phyloP scores from a whole-genome alignment of 164 flowering plant species.

The Platanus orientalis region DNA sequence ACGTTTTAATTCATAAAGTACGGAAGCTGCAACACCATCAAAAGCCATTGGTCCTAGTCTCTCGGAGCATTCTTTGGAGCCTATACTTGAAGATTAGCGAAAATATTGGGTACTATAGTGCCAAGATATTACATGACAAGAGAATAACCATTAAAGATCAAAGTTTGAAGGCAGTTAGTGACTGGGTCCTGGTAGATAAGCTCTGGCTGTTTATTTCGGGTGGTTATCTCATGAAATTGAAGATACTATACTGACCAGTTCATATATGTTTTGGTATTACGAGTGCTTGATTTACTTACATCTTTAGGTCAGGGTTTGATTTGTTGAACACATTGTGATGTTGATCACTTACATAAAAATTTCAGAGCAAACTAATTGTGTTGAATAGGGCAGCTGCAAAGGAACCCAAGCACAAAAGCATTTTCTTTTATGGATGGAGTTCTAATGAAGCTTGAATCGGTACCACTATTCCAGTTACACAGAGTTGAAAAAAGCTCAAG shows the following conservation, averaged over 20 bases:
- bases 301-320: not conserved
- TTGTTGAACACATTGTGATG: not conserved
- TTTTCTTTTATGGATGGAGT: too few relatives aligned
- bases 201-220: too few relatives aligned
- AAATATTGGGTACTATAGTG: too few relatives aligned
- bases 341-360: not conserved
- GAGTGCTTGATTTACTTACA: not conserved
- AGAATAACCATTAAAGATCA: too few relatives aligned
- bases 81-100: not conserved
- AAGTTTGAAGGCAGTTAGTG: too few relatives aligned
- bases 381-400: not conserved
- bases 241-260: not conserved
- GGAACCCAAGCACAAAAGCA: not conserved
- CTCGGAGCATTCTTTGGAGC: not conserved
- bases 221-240: not conserved
- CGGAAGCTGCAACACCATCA: conserved; percentile 5
- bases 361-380: not conserved
- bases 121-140: too few relatives aligned
- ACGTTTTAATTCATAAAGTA: conserved; percentile 20
- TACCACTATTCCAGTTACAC: too few relatives aligned
- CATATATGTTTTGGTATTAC: not conserved
- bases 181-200: too few relatives aligned
- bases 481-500: too few relatives aligned
- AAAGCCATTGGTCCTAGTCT: not conserved
- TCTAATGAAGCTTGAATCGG: too few relatives aligned